phyloP scores from a whole-genome alignment of 2,329 filamentous ascomycete genomes.

The Xylaria sp. region DNA sequence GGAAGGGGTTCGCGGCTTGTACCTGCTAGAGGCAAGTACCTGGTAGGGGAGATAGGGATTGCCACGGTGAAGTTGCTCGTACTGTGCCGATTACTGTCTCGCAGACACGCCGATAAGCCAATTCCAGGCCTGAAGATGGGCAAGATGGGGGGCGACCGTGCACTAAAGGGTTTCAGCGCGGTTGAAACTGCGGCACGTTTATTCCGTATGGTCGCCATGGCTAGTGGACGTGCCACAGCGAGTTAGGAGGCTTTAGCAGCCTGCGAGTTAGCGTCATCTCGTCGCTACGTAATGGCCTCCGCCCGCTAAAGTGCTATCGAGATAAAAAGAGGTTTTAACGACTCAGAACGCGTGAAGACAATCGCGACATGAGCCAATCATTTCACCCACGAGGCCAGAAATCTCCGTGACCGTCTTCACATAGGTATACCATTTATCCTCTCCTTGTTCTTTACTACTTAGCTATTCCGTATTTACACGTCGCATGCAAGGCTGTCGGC shows the following conservation, averaged over 20 bases:
- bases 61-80: not conserved
- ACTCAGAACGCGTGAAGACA: not conserved
- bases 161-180: constrained; percentile 13
- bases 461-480: no score
- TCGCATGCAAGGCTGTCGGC: no score
- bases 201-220: not conserved
- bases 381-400: constrained; percentile 13
- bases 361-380: constrained; percentile 18
- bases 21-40: not conserved
- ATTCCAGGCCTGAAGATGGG: not conserved
- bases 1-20: no score
- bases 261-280: constrained; percentile 10
- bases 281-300: not conserved
- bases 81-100: not conserved
- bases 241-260: not conserved
- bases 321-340: not conserved
- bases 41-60: not conserved
- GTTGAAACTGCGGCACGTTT: not conserved
- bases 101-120: not conserved
- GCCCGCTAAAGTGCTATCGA: not conserved
- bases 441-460: not conserved
- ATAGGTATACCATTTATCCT: not conserved
- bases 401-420: no score
- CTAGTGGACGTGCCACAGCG: no score
- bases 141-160: not conserved